A percentile compares a stretch with the other conserved stretches of the same genome.
Evolutionary conservation across 768 basidiomycete species (phyloP).

Genomic region (Tremella yokohamensis): DNA sequence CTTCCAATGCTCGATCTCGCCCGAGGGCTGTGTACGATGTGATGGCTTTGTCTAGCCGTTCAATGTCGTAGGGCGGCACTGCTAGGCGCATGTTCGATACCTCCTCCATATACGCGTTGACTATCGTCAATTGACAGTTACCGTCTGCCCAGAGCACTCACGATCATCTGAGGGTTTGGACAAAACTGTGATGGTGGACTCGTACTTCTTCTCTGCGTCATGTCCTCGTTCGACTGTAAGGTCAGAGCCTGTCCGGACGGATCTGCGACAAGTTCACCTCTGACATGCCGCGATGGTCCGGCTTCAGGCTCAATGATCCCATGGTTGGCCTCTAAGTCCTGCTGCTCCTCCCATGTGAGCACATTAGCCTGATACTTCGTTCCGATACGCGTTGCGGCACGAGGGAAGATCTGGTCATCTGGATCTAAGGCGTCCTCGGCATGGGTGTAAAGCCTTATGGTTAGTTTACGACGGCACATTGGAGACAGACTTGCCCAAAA

Average conservation of each 20-base stretch:
- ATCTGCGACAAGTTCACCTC: slow-evolving; percentile 10
- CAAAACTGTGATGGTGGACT: slow-evolving; percentile 33
- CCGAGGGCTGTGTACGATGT: slow-evolving; percentile 25
- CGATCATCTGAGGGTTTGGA: slow-evolving; percentile 34
- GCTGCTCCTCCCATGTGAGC: slow-evolving; percentile 54
- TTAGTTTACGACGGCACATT: neutral
- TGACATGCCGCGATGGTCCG: slow-evolving; percentile 40
- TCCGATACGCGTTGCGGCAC: slow-evolving; percentile 84
- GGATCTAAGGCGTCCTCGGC: slow-evolving; percentile 91
- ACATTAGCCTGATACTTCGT: slow-evolving; percentile 73
- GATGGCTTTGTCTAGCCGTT: slow-evolving; percentile 35
- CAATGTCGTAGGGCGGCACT: slow-evolving; percentile 38
- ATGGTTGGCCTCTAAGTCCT: slow-evolving; percentile 19
- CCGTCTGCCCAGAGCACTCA: slow-evolving; percentile 13
- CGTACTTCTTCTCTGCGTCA: slow-evolving; percentile 37
- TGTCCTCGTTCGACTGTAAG: slow-evolving; percentile 38
- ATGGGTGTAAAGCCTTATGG: slow-evolving; percentile 72
- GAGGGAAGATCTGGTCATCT: slow-evolving; percentile 94
- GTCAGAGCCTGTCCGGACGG: neutral
- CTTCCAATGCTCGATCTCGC: slow-evolving; percentile 22
- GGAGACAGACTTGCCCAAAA: slow-evolving; percentile 69
- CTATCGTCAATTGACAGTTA: slow-evolving; percentile 10
- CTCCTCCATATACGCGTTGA: slow-evolving; percentile 32
- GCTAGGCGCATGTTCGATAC: slow-evolving; percentile 26
- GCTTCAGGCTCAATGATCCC: slow-evolving; percentile 28